Conservation (phyloP, 768 basidiomycete genomes). For the Russula virescens region DNA sequence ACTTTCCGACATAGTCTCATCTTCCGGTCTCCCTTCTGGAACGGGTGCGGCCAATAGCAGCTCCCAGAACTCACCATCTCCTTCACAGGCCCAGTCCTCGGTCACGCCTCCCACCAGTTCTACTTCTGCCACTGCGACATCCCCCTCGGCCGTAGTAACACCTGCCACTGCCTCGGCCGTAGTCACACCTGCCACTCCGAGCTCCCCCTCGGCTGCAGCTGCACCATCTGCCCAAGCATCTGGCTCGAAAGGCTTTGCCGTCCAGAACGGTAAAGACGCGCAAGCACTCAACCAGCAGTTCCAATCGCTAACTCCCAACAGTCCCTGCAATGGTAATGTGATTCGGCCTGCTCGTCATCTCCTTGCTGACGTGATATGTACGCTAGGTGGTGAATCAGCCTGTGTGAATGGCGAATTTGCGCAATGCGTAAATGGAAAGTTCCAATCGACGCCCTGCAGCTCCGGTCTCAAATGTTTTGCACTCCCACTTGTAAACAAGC, state of each 20-base stretch:
- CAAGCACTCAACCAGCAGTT: conserved; percentile 36
- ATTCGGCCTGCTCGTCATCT: not conserved
- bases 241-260: conserved; percentile 17
- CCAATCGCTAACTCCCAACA: conserved; percentile 27
- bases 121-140: not conserved
- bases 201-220: not conserved
- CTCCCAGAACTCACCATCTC: conserved; percentile 12
- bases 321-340: conserved; percentile 31
- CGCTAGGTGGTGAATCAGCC: conserved; percentile 32
- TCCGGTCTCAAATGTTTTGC: conserved; percentile 33
- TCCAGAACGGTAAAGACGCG: conserved; percentile 35
- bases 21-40: conserved; percentile 31
- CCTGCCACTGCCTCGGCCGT: too few relatives aligned
- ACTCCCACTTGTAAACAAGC: conserved; percentile 38
- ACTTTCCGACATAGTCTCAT: conserved; percentile 33
- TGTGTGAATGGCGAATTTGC: conserved; percentile 37
- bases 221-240: not conserved
- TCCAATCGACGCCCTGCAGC: conserved; percentile 32
- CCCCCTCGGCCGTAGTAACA: not conserved
- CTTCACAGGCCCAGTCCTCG: not conserved
- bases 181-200: not conserved
- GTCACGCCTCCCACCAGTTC: not conserved
- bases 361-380: not conserved
- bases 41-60: not conserved
- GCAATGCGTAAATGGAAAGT: conserved; percentile 37